Evolutionary conservation across 164 flowering plant species (phyloP).

Genomic region (Kingdonia uniflora): DNA sequence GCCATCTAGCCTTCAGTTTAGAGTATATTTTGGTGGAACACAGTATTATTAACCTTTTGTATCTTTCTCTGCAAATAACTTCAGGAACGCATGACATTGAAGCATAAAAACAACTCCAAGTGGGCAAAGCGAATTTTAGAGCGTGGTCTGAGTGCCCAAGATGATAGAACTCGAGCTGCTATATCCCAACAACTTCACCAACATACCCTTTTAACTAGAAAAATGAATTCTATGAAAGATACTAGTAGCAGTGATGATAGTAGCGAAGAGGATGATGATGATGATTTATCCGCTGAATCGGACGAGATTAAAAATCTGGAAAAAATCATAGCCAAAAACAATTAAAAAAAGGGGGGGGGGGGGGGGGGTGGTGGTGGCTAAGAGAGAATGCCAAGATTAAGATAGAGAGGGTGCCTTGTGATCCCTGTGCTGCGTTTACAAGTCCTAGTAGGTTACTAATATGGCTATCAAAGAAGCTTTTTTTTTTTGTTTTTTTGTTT

Average conservation of each 20-base stretch:
- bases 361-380: too few relatives aligned
- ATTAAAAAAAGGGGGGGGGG: constrained; percentile 46
- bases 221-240: constrained; percentile 71
- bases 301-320: constrained; percentile 35
- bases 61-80: neutral
- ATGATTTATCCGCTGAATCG: constrained; percentile 26
- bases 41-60: too few relatives aligned
- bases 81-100: constrained; percentile 78
- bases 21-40: too few relatives aligned
- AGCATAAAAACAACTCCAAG: constrained; percentile 64
- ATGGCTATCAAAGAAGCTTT: too few relatives aligned
- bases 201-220: constrained; percentile 67
- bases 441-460: neutral
- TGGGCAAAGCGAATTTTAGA: constrained; percentile 72
- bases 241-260: constrained; percentile 58
- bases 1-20: too few relatives aligned
- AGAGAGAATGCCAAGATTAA: constrained; percentile 55
- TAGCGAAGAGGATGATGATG: constrained; percentile 48
- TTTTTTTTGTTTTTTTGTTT: too few relatives aligned
- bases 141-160: constrained; percentile 72
- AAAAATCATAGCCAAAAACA: constrained; percentile 65
- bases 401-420: constrained; percentile 77
- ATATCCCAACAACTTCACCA: constrained; percentile 68
- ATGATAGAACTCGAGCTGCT: constrained; percentile 87
- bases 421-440: constrained; percentile 58